Evolutionary conservation across 2,329 filamentous ascomycete species (phyloP).

Genomic region (Verticillium tricorpus): DNA sequence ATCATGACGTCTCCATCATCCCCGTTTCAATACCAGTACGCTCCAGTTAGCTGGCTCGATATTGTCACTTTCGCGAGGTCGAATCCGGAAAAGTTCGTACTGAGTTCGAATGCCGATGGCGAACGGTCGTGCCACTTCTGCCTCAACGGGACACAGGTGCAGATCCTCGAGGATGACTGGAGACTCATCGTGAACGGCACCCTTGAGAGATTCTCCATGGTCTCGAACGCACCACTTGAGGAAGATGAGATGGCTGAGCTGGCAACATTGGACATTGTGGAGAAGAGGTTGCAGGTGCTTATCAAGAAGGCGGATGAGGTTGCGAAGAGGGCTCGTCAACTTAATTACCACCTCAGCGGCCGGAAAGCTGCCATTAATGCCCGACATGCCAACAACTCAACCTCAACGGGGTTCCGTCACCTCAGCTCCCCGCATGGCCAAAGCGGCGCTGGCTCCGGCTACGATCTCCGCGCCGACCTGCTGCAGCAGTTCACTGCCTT

Average conservation of each 20-base stretch:
- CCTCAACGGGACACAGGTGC: slow-evolving; percentile 74
- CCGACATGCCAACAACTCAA: slow-evolving; percentile 43
- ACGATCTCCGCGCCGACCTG: slow-evolving; percentile 50
- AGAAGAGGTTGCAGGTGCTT: slow-evolving; percentile 70
- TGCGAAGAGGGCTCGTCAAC: slow-evolving; percentile 58
- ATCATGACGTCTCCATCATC: slow-evolving; percentile 53
- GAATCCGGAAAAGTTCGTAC: slow-evolving; percentile 72
- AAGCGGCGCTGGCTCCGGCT: slow-evolving; percentile 25
- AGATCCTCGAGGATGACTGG: slow-evolving; percentile 86
- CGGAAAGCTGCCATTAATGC: slow-evolving; percentile 68
- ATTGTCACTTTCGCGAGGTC: slow-evolving; percentile 79
- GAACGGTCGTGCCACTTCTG: slow-evolving; percentile 74
- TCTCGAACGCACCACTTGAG: slow-evolving; percentile 73
- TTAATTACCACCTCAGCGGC: slow-evolving; percentile 76
- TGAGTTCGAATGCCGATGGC: slow-evolving; percentile 65
- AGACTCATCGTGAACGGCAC: slow-evolving; percentile 78
- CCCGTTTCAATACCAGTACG: slow-evolving; percentile 48
- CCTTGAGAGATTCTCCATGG: slow-evolving; percentile 67
- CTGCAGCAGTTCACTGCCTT: slow-evolving; percentile 45
- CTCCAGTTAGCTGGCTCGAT: slow-evolving; percentile 71
- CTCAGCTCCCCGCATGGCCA: slow-evolving; percentile 22
- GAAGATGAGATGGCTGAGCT: slow-evolving; percentile 85
- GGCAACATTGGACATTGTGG: slow-evolving; percentile 77
- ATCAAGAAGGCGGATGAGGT: slow-evolving; percentile 78
- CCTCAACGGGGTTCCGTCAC: slow-evolving; percentile 30